Evolutionary conservation across 805 yeast species (phyloP), one percentile per base, ranked within the genome.

Genomic region (Candida silvatica): DNA sequence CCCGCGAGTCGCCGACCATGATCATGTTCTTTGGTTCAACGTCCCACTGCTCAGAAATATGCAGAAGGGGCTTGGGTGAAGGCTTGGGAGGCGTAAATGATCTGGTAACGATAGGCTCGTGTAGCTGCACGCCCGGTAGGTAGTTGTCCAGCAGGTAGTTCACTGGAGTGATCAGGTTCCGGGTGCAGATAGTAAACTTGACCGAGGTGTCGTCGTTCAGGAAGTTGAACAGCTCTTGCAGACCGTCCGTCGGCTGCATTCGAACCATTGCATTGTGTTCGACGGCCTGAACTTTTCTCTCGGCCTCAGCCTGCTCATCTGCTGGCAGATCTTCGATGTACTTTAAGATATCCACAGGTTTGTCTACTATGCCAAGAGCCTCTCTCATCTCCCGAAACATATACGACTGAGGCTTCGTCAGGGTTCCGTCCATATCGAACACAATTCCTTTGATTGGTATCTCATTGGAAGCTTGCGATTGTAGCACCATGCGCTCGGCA

Each of bases 371-470:
- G 1, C 77, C 74, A 17, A 79, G 56, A 0, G 77, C 77, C 16
- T 64, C 60, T 37, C 85, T 62, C 85, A 80, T 78, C 31, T 72
- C 74, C 9, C 45, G 42, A 38, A 60, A 60, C 64, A 60, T 60
- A 46, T 54, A 49, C 2, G 62, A 54, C 39, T 78, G 85, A 1
- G 86, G 85, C 11, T 70, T 57, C 43, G 82, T 75, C 36, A 81
- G 49, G 0, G 90, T 81, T 4, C 88, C 88, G 50, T 81, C 90
- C 90, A 81, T 80, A 47, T 81, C 90, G 49, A 81, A 81, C 1
- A 81, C 62, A 5, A 81, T 50, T 0, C 84, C 84, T 29, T 59
- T 62, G 29, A 75, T 51, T 17, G 26, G 27, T 19, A 30, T 6
- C 6, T 35, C 37, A 9, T 29, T 31, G 11, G 31, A n/a, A n/a